Evolutionary conservation across 257 asterid genomes (phyloP).

Genomic region (Sherardia arvensis): DNA sequence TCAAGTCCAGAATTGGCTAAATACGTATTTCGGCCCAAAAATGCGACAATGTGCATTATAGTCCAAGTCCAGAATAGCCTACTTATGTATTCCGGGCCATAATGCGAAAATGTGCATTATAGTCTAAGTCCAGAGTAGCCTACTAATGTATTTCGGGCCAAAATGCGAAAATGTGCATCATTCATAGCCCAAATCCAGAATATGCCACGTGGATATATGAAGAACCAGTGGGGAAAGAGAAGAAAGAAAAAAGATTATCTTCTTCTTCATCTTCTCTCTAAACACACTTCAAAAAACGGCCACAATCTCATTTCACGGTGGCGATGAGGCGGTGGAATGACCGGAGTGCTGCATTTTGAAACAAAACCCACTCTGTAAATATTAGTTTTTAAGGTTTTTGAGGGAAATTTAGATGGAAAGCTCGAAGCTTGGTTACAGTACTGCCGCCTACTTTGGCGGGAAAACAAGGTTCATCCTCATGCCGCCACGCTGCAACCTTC

Average conservation of each 20-base stretch:
- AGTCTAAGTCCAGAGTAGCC: too few relatives aligned
- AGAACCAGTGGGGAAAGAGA: background rate
- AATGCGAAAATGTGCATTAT: too few relatives aligned
- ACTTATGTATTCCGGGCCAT: too few relatives aligned
- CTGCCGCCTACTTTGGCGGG: constrained; percentile 2
- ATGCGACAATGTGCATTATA: too few relatives aligned
- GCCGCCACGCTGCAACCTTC: background rate
- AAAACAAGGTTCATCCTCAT: background rate
- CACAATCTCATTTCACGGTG: background rate
- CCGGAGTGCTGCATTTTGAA: background rate
- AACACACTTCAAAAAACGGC: background rate
- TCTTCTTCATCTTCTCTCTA: background rate
- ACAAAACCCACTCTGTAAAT: background rate
- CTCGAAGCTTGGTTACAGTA: background rate
- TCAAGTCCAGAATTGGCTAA: too few relatives aligned
- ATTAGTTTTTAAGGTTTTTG: background rate
- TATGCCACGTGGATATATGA: background rate
- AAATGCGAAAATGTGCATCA: background rate
- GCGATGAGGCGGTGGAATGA: background rate
- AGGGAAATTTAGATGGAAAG: background rate
- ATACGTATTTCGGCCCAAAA: too few relatives aligned
- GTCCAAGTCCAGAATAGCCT: too few relatives aligned
- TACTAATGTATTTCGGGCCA: too few relatives aligned
- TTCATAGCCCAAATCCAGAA: background rate
- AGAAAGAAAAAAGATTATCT: background rate